Conservation (phyloP, 1,284 basidiomycete genomes). For the Cryptococcus jaspeensis region DNA sequence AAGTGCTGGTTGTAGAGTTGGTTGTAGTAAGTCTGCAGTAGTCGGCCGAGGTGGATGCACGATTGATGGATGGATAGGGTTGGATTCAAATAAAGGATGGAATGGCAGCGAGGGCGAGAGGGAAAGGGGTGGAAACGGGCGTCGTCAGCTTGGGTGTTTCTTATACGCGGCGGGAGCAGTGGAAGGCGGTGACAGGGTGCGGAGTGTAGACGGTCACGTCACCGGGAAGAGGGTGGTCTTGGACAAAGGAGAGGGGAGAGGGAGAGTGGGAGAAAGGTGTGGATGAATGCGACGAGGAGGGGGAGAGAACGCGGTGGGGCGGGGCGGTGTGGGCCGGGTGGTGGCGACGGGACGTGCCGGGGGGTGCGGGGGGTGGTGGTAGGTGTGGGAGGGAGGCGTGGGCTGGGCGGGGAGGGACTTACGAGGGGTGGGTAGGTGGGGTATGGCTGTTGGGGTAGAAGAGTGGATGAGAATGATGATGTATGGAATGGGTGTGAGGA, state of each 20-base stretch:
- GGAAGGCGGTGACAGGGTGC: neutral
- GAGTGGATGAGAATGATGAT: neutral
- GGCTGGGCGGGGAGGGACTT: conserved; percentile 3
- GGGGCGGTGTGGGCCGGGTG: conserved; percentile 1
- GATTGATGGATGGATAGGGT: neutral
- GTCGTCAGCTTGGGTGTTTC: neutral
- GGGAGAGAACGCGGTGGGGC: neutral
- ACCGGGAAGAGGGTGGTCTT: neutral
- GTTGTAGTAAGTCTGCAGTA: neutral
- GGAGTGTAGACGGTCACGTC: neutral
- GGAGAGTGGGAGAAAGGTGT: neutral
- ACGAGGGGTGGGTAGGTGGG: conserved; percentile 1
- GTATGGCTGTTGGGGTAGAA: neutral
- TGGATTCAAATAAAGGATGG: conserved; percentile 3
- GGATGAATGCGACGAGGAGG: too few species aligned
- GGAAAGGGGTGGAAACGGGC: conserved; percentile 1
- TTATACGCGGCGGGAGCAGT: neutral
- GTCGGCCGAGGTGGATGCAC: neutral
- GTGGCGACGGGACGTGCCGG: conserved; percentile 6
- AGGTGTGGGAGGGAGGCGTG: conserved; percentile 6
- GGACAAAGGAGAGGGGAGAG: conserved; percentile 2
- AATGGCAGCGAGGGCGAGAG: neutral
- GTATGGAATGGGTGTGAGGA: neutral
- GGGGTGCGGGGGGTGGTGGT: conserved; percentile 3
- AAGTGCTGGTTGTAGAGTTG: conserved; percentile 4